Base-by-base conservation (phyloP, 208 protist species). In the Angomonas deanei region DNA sequence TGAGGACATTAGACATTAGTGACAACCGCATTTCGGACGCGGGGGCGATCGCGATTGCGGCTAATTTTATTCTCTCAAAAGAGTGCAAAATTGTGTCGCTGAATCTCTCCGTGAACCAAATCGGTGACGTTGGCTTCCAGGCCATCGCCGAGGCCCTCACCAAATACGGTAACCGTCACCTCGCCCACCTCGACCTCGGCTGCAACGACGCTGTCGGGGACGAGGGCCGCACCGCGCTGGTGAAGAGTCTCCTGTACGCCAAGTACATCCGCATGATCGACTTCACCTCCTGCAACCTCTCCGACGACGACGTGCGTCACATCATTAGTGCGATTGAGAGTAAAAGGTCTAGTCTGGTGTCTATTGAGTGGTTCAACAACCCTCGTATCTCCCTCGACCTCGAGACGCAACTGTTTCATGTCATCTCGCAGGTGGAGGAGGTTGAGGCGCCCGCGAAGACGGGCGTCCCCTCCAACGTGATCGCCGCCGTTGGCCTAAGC, bases 281-380 rank as follows among this genome's bases (percentile, higher is more conserved):
- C 65, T 69, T 95, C 24, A 90, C 81, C 49, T 90, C 85, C 5
- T 91, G 76, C 58, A 70, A 90, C 48, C 49, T 95, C 17, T 78
- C 72, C 10, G 82, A 91, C 47, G 76, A 82, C n/a, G 78, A 92
- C 56, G 83, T 71, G n/a, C 64, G 53, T 39, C 64, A 32, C 3
- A 63, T 92, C 17, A 53, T 70, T 23, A 61, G 26, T 39, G 88
- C 88, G 0, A 76, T 95, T 26, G 38, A 54, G 10, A 74, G 50
- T 36, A 53, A 66, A 21, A 59, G 32, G 27, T 84, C 74, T 17
- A 88, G 83, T 34, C 72, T 94, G 23, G 68, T 42, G 3, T 53
- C 38, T 15, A 64, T 95, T 10, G 88, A 91, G 71, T 90, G 83
- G 85, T 92, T 78, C 74, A 92, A 95, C 71, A 94, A 94, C 62